Evolutionary conservation across 2,329 filamentous ascomycete genomes (phyloP).

Genomic region (Alternaria arbusti): DNA sequence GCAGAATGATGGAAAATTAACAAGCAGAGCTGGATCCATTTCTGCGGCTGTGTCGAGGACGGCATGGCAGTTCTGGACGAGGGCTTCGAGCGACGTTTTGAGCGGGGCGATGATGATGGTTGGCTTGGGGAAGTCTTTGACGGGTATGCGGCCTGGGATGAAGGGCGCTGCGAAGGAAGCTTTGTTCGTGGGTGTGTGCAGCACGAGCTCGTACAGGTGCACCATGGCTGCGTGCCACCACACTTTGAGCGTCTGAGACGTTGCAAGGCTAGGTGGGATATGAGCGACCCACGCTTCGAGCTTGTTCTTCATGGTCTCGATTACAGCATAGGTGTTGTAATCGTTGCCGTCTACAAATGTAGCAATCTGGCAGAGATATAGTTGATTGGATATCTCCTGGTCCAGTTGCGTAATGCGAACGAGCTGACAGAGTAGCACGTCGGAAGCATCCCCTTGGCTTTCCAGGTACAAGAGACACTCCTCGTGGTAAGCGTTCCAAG

Average conservation of each 20-base stretch:
- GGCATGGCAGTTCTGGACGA: conserved; percentile 32
- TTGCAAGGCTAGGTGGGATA: conserved; percentile 26
- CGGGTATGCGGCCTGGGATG: conserved; percentile 31
- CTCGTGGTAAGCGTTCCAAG: conserved; percentile 30
- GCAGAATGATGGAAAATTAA: conserved; percentile 32
- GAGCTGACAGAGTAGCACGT: conserved; percentile 34
- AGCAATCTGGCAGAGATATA: conserved; percentile 27
- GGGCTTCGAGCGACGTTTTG: conserved; percentile 14
- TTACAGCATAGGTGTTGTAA: conserved; percentile 20
- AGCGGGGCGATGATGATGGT: conserved; percentile 24
- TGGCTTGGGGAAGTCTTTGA: conserved; percentile 36
- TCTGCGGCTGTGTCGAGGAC: conserved; percentile 26
- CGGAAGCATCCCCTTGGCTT: conserved; percentile 20
- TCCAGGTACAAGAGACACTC: conserved; percentile 30
- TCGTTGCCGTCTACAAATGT: conserved; percentile 30
- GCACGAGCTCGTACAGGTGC: conserved; percentile 26
- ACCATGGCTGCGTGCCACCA: conserved; percentile 35
- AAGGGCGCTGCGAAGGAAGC: conserved; percentile 34
- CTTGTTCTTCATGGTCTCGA: conserved; percentile 24
- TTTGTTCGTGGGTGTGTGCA: conserved; percentile 38
- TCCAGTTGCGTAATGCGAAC: conserved; percentile 29
- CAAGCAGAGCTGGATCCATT: conserved; percentile 31
- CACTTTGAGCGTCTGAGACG: conserved; percentile 29
- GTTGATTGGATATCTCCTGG: conserved; percentile 26
- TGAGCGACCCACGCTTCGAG: conserved; percentile 32